phyloP scores from a whole-genome alignment of 2,329 filamentous ascomycete genomes.

The Ophiostoma perfectum region DNA sequence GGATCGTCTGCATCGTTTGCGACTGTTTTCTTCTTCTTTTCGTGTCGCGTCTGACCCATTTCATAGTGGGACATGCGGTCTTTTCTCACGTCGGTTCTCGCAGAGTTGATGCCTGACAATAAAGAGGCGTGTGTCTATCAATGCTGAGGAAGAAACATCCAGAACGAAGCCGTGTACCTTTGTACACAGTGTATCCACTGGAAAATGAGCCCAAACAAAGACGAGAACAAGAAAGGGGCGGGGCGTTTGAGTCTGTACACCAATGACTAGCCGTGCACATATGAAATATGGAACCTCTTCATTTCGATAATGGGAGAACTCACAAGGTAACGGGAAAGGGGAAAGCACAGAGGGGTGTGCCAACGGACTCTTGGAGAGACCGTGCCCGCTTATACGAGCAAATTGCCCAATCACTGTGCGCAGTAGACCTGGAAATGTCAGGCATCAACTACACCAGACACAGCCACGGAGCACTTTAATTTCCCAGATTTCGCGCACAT shows the following conservation, averaged over 20 bases:
- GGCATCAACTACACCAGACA: not conserved
- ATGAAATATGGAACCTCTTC: not conserved
- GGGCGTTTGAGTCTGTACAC: not conserved
- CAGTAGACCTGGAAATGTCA: not conserved
- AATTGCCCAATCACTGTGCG: not conserved
- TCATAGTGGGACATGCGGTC: not conserved
- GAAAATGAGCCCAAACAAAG: not conserved
- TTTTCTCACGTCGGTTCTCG: not conserved
- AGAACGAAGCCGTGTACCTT: not conserved
- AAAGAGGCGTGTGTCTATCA: not conserved
- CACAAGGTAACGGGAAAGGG: no score
- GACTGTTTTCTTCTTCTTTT: not conserved
- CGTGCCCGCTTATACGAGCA: not conserved
- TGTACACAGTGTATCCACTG: conserved; percentile 4
- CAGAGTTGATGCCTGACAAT: not conserved
- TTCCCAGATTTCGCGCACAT: not conserved
- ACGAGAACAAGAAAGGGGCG: not conserved
- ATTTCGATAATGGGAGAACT: not conserved
- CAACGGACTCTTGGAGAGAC: not conserved
- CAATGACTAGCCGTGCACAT: not conserved
- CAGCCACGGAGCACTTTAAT: conserved; percentile 4
- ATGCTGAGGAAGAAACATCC: not conserved
- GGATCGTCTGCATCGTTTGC: not conserved
- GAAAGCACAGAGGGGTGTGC: not conserved
- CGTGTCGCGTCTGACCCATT: conserved; percentile 1